phyloP scores from a whole-genome alignment of 208 protist species.

The Acanthamoeba culbertsoni region DNA sequence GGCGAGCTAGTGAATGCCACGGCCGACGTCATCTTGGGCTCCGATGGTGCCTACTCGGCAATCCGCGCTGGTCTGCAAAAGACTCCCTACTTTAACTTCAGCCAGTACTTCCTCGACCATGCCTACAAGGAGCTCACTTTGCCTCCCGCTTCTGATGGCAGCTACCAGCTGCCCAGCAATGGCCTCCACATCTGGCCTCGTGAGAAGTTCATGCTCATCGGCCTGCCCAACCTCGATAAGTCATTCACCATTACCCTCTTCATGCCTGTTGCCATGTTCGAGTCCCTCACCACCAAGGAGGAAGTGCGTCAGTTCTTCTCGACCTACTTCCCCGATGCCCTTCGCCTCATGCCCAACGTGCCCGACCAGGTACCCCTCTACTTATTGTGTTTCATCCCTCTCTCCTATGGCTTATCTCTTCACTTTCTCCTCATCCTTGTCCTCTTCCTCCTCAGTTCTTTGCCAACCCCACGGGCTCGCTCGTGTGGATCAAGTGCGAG shows the following conservation, averaged over 20 bases:
- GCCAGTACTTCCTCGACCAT: slow-evolving; percentile 56
- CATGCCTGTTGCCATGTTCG: slow-evolving; percentile 66
- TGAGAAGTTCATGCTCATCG: slow-evolving; percentile 75
- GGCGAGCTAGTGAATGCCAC: not conserved
- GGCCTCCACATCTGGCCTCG: slow-evolving; percentile 76
- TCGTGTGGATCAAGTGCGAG: slow-evolving; percentile 68
- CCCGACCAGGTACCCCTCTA: not conserved
- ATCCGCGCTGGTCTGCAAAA: not conserved
- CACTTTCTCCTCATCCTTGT: not conserved
- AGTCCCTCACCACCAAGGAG: slow-evolving; percentile 38
- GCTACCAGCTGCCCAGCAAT: slow-evolving; percentile 16
- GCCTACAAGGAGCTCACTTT: slow-evolving; percentile 61
- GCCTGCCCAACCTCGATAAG: slow-evolving; percentile 68
- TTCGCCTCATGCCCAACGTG: slow-evolving; percentile 62
- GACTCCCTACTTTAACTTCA: slow-evolving; percentile 42
- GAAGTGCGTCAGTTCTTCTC: slow-evolving; percentile 63
- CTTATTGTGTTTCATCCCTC: not conserved
- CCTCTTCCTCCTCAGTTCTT: slow-evolving; percentile 56
- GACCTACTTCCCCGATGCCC: slow-evolving; percentile 60
- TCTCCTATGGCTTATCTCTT: not conserved
- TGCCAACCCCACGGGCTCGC: slow-evolving; percentile 60
- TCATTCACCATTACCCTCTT: slow-evolving; percentile 73
- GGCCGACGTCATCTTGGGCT: slow-evolving; percentile 15
- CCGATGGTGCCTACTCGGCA: slow-evolving; percentile 47
- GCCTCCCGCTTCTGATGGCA: not conserved